phyloP scores from a whole-genome alignment of 73 alveolate species.

The Paramecium sonneborni region DNA sequence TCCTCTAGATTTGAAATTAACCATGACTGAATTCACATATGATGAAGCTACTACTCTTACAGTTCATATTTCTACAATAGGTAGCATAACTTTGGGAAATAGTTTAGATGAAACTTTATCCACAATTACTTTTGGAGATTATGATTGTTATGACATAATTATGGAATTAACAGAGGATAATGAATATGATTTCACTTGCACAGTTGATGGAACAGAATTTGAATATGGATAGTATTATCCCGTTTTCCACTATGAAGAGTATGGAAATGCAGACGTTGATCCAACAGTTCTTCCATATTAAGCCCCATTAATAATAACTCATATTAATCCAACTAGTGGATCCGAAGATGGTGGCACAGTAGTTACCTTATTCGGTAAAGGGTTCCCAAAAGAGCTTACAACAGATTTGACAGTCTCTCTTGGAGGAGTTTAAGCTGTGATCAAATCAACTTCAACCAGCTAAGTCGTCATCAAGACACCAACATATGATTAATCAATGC shows the following conservation, averaged over 20 bases:
- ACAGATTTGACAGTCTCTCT: not conserved
- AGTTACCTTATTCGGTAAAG: not conserved
- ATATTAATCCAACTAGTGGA: not conserved
- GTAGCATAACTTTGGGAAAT: not conserved
- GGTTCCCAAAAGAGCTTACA: conserved; percentile 39
- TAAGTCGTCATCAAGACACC: conserved; percentile 9
- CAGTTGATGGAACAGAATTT: not conserved
- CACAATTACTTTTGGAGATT: not conserved
- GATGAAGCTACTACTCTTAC: not conserved
- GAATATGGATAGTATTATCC: not conserved
- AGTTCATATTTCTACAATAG: not conserved
- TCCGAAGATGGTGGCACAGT: conserved; percentile 43
- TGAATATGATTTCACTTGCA: not conserved
- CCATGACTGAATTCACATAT: not conserved
- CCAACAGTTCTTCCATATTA: not conserved
- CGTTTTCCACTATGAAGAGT: not conserved
- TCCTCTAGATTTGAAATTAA: not conserved
- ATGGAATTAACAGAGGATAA: not conserved
- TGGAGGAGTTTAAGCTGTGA: not conserved
- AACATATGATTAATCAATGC: not conserved
- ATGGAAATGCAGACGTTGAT: conserved; percentile 16
- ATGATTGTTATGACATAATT: not conserved
- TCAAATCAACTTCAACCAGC: not conserved
- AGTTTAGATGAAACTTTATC: not conserved
- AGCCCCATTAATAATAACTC: not conserved